phyloP scores from a whole-genome alignment of 495 filamentous ascomycete genomes.

The Alectoria sarmentosa region DNA sequence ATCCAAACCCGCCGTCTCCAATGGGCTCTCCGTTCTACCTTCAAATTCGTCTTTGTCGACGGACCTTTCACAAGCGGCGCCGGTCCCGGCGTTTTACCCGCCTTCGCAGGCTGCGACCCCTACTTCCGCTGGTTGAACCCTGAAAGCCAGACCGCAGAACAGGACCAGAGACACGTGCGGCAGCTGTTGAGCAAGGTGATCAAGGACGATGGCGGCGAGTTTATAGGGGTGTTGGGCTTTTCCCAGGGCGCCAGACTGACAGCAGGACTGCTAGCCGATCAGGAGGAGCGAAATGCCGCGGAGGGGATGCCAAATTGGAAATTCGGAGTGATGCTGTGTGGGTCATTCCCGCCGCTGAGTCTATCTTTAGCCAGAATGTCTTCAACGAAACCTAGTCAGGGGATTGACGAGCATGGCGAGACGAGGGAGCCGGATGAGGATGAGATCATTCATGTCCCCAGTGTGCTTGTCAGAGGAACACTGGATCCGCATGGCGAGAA shows the following conservation, averaged over 20 bases:
- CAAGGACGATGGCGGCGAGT: constrained; percentile 17
- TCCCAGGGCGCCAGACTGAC: constrained; percentile 28
- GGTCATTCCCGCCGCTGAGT: constrained; percentile 20
- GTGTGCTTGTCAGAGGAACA: constrained; percentile 29
- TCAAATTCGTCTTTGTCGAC: constrained; percentile 33
- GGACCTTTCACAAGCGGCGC: constrained; percentile 27
- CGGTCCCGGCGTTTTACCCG: constrained; percentile 33
- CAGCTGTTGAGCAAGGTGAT: constrained; percentile 11
- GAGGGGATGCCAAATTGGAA: constrained; percentile 20
- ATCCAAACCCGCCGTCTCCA: constrained; percentile 22
- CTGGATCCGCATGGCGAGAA: constrained; percentile 29
- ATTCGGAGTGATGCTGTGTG: constrained; percentile 25
- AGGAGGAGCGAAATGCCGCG: constrained; percentile 10
- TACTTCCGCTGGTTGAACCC: constrained; percentile 28
- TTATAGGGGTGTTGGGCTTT: constrained; percentile 32
- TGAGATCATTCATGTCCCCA: constrained; percentile 26
- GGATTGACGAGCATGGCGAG: constrained; percentile 20
- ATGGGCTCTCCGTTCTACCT: constrained; percentile 20
- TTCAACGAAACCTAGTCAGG: constrained; percentile 9
- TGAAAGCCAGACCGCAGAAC: constrained; percentile 10
- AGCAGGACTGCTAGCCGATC: constrained; percentile 28
- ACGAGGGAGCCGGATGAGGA: constrained; percentile 15
- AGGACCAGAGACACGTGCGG: constrained; percentile 11
- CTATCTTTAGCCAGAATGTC: constrained; percentile 8
- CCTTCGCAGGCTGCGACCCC: constrained; percentile 32